Evolutionary conservation across 208 protist genomes (phyloP), one percentile per base, ranked within the genome.

Genomic region (Acanthamoeba castellanii): DNA sequence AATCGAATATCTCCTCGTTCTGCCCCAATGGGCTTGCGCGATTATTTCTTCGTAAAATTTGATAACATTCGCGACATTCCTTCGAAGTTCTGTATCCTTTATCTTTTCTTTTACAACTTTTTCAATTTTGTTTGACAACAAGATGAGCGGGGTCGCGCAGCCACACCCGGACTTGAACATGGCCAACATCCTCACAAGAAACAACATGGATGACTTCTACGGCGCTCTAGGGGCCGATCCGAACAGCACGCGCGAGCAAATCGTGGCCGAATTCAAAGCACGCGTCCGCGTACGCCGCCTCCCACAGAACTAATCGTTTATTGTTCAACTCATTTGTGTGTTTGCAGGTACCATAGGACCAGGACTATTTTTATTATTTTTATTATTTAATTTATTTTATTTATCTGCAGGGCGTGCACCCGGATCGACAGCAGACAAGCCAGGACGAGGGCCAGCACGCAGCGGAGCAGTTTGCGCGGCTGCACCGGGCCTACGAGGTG

Each of bases 251-350:
- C 50, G 59, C 13, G 59, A 70, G 27, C 84, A 91, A 70, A 91
- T 91, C 34, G 84, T 91, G 32, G 84, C 84, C 8, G 84, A 91
- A 34, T 91, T 72, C 55, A 91, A 91, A 47, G 84, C 84, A 42
- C 25, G 84, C 1, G 84, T 91, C n/a, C 50, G 59, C 13, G 84
- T 72, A 42, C 55, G 22, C 78, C 13, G 20, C 27, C 42, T 45
- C 30, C 32, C 20, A 78, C 32, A 42, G 37, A 42, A 42, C 37
- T 61, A 1, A 13, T 61, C 20, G n/a, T n/a, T n/a, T n/a, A n/a
- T n/a, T n/a, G n/a, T n/a, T n/a, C n/a, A n/a, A n/a, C n/a, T n/a
- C n/a, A n/a, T n/a, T n/a, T n/a, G n/a, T n/a, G n/a, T n/a, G n/a
- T n/a, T n/a, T n/a, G n/a, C n/a, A n/a, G n/a, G n/a, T n/a, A n/a